A percentile compares a stretch with the other conserved stretches of the same genome.
These are phyloP conservation scores for Candida dubliniensis DNA, from an alignment of 1,139 yeast species.

Conservation along the genomic window DNA sequence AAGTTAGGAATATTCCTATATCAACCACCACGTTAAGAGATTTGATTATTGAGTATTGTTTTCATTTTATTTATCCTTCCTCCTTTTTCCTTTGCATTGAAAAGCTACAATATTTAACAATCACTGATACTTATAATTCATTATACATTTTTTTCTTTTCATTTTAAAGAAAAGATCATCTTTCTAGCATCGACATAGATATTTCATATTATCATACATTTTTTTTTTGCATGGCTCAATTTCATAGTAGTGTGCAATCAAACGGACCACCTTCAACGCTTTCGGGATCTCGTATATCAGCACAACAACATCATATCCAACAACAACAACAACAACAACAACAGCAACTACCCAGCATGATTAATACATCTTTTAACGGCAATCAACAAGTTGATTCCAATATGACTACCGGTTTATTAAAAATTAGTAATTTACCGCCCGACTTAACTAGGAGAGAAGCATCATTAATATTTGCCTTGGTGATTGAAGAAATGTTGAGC, in stretches of 20 bases:
- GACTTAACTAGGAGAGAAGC: conserved; percentile 80
- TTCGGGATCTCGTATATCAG: conserved; percentile 3
- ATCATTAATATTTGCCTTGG: conserved; percentile 73
- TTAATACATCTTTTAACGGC: neutral
- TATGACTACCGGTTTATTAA: conserved; percentile 12
- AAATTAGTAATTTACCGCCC: conserved; percentile 49
- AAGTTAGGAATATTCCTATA: no score
- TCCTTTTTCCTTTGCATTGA: no score
- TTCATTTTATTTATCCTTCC: no score
- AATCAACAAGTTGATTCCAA: conserved; percentile 4
- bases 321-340: conserved; percentile 8
- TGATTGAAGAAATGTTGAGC: conserved; percentile 61
- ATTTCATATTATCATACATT: neutral
- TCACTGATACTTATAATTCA: no score
- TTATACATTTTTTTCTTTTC: no score
- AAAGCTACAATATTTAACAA: no score
- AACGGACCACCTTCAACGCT: conserved; percentile 13
- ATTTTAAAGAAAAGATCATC: no score
- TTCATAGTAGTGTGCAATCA: conserved; percentile 17
- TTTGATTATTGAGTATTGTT: no score
- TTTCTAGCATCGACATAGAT: no score
- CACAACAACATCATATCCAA: conserved; percentile 5
- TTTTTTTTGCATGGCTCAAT: conserved; percentile 19
- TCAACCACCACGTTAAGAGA: no score
- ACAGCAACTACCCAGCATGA: neutral